Evolutionary conservation across 768 basidiomycete species (phyloP).

Genomic region (Kwoniella newhampshirensis): DNA sequence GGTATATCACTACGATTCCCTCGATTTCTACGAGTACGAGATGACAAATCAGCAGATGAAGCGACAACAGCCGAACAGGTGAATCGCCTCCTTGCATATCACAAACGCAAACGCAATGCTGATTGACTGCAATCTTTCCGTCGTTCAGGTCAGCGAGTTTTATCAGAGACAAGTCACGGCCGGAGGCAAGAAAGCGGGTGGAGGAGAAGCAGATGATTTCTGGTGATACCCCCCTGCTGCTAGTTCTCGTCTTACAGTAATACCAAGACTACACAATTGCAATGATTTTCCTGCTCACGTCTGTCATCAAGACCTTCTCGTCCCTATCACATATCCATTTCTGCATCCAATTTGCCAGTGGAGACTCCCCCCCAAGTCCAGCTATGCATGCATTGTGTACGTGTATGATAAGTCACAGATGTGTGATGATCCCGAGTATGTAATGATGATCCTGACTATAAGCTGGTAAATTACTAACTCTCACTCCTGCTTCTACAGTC

Average conservation of each 20-base stretch:
- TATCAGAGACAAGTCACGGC: constrained; percentile 84
- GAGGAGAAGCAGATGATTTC: constrained; percentile 58
- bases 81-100: constrained; percentile 28
- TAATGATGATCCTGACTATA: not conserved
- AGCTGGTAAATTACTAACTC: too few species aligned
- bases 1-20: constrained; percentile 97
- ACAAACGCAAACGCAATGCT: not conserved
- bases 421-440: not conserved
- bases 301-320: too few species aligned
- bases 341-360: too few species aligned
- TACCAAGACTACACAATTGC: too few species aligned
- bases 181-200: constrained; percentile 63
- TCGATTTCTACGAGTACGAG: constrained; percentile 84
- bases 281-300: too few species aligned
- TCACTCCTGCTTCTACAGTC: too few species aligned
- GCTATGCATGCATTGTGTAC: not conserved
- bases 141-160: constrained; percentile 68
- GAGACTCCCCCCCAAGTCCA: too few species aligned
- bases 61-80: constrained; percentile 92
- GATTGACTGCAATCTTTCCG: constrained; percentile 8
- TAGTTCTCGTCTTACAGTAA: too few species aligned
- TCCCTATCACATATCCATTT: too few species aligned
- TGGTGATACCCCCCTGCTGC: too few species aligned
- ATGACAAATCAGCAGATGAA: constrained; percentile 90
- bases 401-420: not conserved